Percentiles rank a stretch among this genome's conserved stretches.
Evolutionary conservation across 164 flowering plant genomes (phyloP).

Genomic region (Brasenia schreberi): DNA sequence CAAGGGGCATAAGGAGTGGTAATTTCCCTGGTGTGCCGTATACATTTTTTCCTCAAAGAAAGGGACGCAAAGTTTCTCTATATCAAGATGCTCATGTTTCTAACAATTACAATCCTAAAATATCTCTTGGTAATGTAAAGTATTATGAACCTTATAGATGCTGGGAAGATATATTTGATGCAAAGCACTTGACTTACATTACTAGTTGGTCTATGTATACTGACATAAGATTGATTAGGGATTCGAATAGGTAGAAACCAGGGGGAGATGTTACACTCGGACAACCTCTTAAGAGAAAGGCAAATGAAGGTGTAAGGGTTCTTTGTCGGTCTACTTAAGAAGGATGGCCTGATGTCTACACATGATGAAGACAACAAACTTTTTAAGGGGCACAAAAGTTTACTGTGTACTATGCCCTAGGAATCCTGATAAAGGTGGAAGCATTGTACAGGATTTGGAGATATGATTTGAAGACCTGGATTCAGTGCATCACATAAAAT

Average conservation of each 20-base stretch:
- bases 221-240: slow-evolving; percentile 48
- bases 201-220: slow-evolving; percentile 78
- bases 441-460: slow-evolving; percentile 48
- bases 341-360: slow-evolving; percentile 68
- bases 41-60: slow-evolving; percentile 48
- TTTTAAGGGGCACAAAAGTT: slow-evolving; percentile 38
- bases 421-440: slow-evolving; percentile 51
- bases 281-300: slow-evolving; percentile 64
- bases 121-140: slow-evolving; percentile 39
- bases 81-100: slow-evolving; percentile 76
- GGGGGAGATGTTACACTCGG: slow-evolving; percentile 58
- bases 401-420: slow-evolving; percentile 66
- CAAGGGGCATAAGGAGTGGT: slow-evolving; percentile 34
- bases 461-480: too few species aligned
- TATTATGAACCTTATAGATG: slow-evolving; percentile 50
- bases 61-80: slow-evolving; percentile 47
- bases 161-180: slow-evolving; percentile 77
- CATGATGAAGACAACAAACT: slow-evolving; percentile 55
- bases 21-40: slow-evolving; percentile 59
- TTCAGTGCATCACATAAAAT: too few species aligned
- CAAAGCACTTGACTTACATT: slow-evolving; percentile 61
- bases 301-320: slow-evolving; percentile 68
- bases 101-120: slow-evolving; percentile 39
- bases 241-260: slow-evolving; percentile 35
- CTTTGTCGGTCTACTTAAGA: slow-evolving; percentile 39